These are phyloP conservation scores for Tephrocybe rancida DNA, from an alignment of 768 basidiomycete species.

Conservation along the genomic window DNA sequence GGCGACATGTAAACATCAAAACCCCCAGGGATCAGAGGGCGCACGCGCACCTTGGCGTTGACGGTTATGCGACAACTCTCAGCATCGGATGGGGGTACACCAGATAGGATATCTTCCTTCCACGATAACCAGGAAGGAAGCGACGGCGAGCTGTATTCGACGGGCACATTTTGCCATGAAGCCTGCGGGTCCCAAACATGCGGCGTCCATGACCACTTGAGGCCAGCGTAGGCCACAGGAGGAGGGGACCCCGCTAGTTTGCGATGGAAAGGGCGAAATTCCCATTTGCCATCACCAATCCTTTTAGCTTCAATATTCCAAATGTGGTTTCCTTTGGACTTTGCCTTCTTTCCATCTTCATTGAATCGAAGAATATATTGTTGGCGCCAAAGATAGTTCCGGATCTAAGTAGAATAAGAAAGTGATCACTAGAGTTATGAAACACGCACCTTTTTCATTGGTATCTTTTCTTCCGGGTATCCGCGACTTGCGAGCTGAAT, in stretches of 20 bases:
- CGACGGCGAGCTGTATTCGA: slow-evolving; percentile 77
- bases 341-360: slow-evolving; percentile 98
- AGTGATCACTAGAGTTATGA: neutral
- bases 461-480: slow-evolving; percentile 92
- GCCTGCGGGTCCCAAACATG: slow-evolving; percentile 97
- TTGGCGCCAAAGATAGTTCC: slow-evolving; percentile 96
- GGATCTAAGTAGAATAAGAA: slow-evolving; percentile 52
- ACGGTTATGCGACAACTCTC: slow-evolving; percentile 76
- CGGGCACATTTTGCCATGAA: slow-evolving; percentile 76
- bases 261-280: slow-evolving; percentile 86
- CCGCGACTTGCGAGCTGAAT: slow-evolving; percentile 78
- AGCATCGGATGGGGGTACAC: slow-evolving; percentile 77
- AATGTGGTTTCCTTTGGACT: slow-evolving; percentile 98
- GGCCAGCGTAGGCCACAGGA: slow-evolving; percentile 76
- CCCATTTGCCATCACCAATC: slow-evolving; percentile 72
- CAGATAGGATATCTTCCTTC: slow-evolving; percentile 82
- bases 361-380: slow-evolving; percentile 96
- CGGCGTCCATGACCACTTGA: slow-evolving; percentile 89
- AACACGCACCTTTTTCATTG: slow-evolving; percentile 86
- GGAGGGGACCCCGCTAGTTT: slow-evolving; percentile 86
- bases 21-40: neutral
- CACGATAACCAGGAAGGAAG: slow-evolving; percentile 89
- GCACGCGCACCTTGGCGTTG: slow-evolving; percentile 64
- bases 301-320: slow-evolving; percentile 99
- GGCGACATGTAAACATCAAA: slow-evolving; percentile 9